These are phyloP conservation scores for Linnemannia schmuckeri DNA, from an alignment of 192 early-diverging fungal species.

Conservation along the genomic window DNA sequence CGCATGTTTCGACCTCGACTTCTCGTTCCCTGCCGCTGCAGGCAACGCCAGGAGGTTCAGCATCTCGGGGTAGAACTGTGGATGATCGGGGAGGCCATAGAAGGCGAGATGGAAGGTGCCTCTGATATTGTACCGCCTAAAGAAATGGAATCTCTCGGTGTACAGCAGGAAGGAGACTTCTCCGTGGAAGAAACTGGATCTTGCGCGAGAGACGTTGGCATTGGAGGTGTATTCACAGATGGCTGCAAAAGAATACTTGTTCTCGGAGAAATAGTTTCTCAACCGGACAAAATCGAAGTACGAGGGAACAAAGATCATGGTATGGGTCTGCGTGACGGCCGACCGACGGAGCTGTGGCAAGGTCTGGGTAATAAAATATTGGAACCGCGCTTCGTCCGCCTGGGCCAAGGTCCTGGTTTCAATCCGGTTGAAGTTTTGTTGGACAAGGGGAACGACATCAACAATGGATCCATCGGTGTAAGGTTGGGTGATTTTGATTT, in stretches of 20 bases:
- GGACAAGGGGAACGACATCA: slow-evolving; percentile 83
- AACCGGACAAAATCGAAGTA: slow-evolving; percentile 98
- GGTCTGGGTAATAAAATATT: slow-evolving; percentile 78
- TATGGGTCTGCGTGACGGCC: slow-evolving; percentile 69
- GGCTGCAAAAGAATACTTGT: slow-evolving; percentile 78
- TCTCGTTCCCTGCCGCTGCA: slow-evolving; percentile 58
- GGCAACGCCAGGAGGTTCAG: slow-evolving; percentile 79
- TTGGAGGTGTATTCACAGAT: slow-evolving; percentile 92
- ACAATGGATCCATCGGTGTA: slow-evolving; percentile 77
- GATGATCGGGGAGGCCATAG: slow-evolving; percentile 89
- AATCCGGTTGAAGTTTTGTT: slow-evolving; percentile 87
- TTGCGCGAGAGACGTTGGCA: slow-evolving; percentile 81
- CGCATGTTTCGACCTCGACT: slow-evolving; percentile 51
- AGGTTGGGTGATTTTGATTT: slow-evolving; percentile 74
- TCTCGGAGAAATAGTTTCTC: slow-evolving; percentile 88
- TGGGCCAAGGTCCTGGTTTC: slow-evolving; percentile 68
- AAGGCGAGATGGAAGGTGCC: slow-evolving; percentile 90
- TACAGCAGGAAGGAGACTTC: slow-evolving; percentile 81
- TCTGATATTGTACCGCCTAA: slow-evolving; percentile 86
- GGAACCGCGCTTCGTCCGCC: slow-evolving; percentile 85
- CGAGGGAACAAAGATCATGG: slow-evolving; percentile 88
- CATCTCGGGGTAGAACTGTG: slow-evolving; percentile 91
- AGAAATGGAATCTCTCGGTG: slow-evolving; percentile 98
- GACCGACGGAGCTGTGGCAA: slow-evolving; percentile 71
- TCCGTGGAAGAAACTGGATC: slow-evolving; percentile 87